Evolutionary conservation across 768 basidiomycete species (phyloP).

Genomic region (Tulasnella sp.): DNA sequence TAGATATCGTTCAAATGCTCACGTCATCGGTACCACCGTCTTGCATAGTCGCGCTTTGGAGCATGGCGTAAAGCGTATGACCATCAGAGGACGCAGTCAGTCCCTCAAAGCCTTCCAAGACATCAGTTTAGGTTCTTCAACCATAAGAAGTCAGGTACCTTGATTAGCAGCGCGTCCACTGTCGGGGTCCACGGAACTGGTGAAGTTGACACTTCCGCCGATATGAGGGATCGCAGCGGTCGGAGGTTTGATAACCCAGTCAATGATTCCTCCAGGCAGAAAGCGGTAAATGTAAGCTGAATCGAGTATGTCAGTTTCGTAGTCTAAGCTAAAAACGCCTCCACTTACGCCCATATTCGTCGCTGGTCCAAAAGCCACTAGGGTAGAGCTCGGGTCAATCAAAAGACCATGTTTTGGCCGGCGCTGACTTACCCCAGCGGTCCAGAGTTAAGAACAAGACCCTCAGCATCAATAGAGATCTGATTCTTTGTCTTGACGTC

Average conservation of each 20-base stretch:
- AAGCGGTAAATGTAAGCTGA: slow-evolving; percentile 49
- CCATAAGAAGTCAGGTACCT: slow-evolving; percentile 25
- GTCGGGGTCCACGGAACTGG: slow-evolving; percentile 34
- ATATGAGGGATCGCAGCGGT: slow-evolving; percentile 39
- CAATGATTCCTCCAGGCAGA: slow-evolving; percentile 34
- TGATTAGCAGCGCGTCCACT: slow-evolving; percentile 48
- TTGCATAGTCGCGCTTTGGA: slow-evolving; percentile 53
- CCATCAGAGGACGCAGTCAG: slow-evolving; percentile 40
- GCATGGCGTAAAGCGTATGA: slow-evolving; percentile 43
- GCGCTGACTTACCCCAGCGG: slow-evolving; percentile 43
- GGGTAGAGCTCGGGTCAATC: neutral
- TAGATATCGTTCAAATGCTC: too few relatives aligned
- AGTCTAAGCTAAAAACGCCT: neutral
- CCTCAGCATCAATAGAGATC: slow-evolving; percentile 47
- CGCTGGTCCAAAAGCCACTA: slow-evolving; percentile 51
- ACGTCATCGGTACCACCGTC: slow-evolving; percentile 33
- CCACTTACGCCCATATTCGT: slow-evolving; percentile 44
- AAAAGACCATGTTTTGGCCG: neutral
- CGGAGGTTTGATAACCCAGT: slow-evolving; percentile 49
- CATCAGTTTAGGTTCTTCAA: neutral
- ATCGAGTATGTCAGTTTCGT: neutral
- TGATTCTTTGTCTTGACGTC: slow-evolving; percentile 34
- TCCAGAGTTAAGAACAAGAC: slow-evolving; percentile 43
- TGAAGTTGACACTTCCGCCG: slow-evolving; percentile 42
- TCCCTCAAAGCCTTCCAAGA: slow-evolving; percentile 40